Evolutionary conservation across 768 basidiomycete species (phyloP).

Genomic region (Trametes villosa): DNA sequence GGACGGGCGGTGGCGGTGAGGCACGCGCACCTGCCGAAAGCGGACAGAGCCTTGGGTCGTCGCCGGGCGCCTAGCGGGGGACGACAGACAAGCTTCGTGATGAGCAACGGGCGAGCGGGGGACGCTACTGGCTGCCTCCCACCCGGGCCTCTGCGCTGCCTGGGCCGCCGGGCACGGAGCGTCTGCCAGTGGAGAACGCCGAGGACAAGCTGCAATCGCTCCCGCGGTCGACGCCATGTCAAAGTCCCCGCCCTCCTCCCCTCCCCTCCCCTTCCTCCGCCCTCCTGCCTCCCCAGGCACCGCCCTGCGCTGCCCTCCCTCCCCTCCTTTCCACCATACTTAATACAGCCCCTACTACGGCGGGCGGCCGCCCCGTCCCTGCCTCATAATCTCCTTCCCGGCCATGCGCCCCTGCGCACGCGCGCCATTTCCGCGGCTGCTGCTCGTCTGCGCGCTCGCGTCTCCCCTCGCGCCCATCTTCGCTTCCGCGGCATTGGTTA

Average conservation of each 20-base stretch:
- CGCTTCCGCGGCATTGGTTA: constrained; percentile 33
- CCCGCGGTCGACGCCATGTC: constrained; percentile 17
- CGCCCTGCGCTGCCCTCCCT: constrained; percentile 17
- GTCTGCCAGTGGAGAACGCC: constrained; percentile 3
- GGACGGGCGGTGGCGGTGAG: not conserved
- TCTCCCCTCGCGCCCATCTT: not conserved
- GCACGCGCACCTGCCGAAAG: not conserved
- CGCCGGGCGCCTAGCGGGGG: constrained; percentile 1
- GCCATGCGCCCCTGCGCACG: constrained; percentile 7
- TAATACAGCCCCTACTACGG: not conserved
- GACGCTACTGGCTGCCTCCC: no score
- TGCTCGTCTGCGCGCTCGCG: not conserved
- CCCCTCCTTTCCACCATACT: constrained; percentile 18
- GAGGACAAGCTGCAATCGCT: not conserved
- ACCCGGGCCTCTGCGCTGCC: no score
- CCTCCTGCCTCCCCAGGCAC: constrained; percentile 13
- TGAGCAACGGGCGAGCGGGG: constrained; percentile 2
- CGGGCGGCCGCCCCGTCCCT: not conserved
- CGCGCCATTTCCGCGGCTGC: constrained; percentile 3
- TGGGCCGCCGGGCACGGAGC: no score
- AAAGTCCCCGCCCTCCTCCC: not conserved
- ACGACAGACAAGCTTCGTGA: constrained; percentile 14
- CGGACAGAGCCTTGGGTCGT: not conserved
- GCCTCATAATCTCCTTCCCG: constrained; percentile 5
- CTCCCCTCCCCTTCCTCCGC: not conserved